Base-by-base conservation (phyloP, 176 grass and related monocot genomes). In the Leersia perrieri region DNA sequence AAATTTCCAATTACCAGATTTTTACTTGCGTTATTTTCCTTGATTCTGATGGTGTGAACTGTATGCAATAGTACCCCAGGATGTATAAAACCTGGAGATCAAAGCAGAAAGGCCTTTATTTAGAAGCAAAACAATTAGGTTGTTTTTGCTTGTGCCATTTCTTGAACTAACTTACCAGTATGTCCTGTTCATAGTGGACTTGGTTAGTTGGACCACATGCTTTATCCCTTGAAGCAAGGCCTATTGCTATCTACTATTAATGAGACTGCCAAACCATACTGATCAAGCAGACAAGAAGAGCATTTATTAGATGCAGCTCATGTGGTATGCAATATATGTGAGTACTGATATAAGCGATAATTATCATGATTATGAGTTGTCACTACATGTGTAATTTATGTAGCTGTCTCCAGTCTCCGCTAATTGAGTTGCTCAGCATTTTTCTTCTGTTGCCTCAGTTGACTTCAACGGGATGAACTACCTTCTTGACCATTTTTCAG, bases 261-360 rank as follows among this genome's bases (percentile, higher is more conserved):
- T 36, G 39, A 9, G 22, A 1, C 27, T 64, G 11, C 57, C 69
- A 73, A 73, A 36, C 69, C 30, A 63, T 32, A 73, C 69, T 5
- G 14, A 20, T 64, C 57, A 64, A 82, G 28, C 57, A 73, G 8
- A 4, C 39, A 20, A 63, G 33, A 73, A 11, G 0, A 47, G 27
- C 69, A 72, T 63, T 82, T 82, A 26, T 82, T 72, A 29, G 57
- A 23, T 34, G 22, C 79, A 70, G 4, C 55, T 55, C 68, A 82
- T 73, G 68, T 82, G 35, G 11, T 51, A 70, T 40, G 11, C 26
- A 41, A 40, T 72, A 18, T 82, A 61, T 31, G 25, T 73, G 69
- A 34, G 6, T 32, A 33, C 45, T 33, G 30, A 63, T 63, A 40
- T 33, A 16, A 71, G 13, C 36, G 36, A 41, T 42, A 23, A 41